A percentile compares a stretch with the other conserved stretches of the same genome.
These are phyloP conservation scores for Bacterosira constricta DNA, from an alignment of 108 stramenopile species.

Conservation along the genomic window DNA sequence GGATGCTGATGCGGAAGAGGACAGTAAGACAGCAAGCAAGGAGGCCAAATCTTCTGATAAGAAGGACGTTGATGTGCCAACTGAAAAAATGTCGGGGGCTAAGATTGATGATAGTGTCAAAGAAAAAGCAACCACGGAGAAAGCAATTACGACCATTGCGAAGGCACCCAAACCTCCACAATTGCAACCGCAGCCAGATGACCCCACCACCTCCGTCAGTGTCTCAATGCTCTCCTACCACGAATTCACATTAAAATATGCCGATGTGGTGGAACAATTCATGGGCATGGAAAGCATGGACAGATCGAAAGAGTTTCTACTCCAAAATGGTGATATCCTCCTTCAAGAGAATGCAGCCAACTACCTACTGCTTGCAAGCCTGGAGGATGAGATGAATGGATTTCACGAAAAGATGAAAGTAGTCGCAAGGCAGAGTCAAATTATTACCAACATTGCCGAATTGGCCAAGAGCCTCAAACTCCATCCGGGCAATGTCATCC, in stretches of 20 bases:
- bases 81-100: slow-evolving; percentile 51
- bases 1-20: background rate
- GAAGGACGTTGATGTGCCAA: slow-evolving; percentile 31
- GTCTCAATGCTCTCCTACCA: slow-evolving; percentile 88
- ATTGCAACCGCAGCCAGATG: slow-evolving; percentile 37
- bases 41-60: slow-evolving; percentile 47
- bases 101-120: slow-evolving; percentile 23
- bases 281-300: slow-evolving; percentile 83
- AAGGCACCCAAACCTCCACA: slow-evolving; percentile 11
- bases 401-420: slow-evolving; percentile 94
- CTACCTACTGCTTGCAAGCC: slow-evolving; percentile 91
- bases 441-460: slow-evolving; percentile 96
- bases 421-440: slow-evolving; percentile 90
- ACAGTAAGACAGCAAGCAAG: background rate
- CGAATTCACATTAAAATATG: slow-evolving; percentile 91
- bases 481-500: slow-evolving; percentile 96
- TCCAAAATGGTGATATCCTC: slow-evolving; percentile 85
- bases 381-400: slow-evolving; percentile 99
- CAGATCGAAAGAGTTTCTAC: slow-evolving; percentile 84
- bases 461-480: slow-evolving; percentile 89
- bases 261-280: slow-evolving; percentile 90
- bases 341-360: slow-evolving; percentile 96
- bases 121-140: slow-evolving; percentile 2
- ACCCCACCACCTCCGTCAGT: slow-evolving; percentile 38
- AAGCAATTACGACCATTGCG: background rate